Evolutionary conservation across 2,329 filamentous ascomycete species (phyloP).

Genomic region (Aspergillus flavus): DNA sequence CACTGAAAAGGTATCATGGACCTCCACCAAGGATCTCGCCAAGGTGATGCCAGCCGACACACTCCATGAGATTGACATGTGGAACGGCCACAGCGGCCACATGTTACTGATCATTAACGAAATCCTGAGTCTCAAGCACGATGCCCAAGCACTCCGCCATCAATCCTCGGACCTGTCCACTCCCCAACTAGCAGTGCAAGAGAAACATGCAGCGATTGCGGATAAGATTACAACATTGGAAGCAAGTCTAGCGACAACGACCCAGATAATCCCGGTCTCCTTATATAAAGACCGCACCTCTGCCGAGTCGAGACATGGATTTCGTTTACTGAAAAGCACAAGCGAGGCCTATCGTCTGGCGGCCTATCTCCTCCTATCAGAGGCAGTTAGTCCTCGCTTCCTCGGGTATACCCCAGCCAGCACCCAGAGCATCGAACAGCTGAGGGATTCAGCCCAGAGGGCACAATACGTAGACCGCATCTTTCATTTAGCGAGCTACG

Average conservation of each 20-base stretch:
- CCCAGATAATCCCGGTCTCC: neutral
- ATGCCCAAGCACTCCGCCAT: neutral
- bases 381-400: neutral
- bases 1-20: neutral
- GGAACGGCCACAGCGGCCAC: neutral
- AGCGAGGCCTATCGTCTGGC: neutral
- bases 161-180: neutral
- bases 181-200: neutral
- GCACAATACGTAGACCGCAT: neutral
- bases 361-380: neutral
- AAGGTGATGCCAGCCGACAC: neutral
- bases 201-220: neutral
- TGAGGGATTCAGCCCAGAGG: neutral
- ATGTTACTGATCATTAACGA: neutral
- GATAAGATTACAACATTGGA: neutral
- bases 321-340: neutral
- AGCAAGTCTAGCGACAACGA: neutral
- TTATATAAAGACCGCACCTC: neutral
- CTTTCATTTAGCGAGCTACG: neutral
- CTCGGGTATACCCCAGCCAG: neutral
- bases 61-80: neutral
- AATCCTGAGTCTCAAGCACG: neutral
- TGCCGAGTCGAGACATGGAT: neutral
- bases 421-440: neutral
- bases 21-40: neutral